A percentile compares a stretch with the other conserved stretches of the same genome.
Evolutionary conservation across 768 basidiomycete species (phyloP).

Genomic region (Flagelloscypha sp.): DNA sequence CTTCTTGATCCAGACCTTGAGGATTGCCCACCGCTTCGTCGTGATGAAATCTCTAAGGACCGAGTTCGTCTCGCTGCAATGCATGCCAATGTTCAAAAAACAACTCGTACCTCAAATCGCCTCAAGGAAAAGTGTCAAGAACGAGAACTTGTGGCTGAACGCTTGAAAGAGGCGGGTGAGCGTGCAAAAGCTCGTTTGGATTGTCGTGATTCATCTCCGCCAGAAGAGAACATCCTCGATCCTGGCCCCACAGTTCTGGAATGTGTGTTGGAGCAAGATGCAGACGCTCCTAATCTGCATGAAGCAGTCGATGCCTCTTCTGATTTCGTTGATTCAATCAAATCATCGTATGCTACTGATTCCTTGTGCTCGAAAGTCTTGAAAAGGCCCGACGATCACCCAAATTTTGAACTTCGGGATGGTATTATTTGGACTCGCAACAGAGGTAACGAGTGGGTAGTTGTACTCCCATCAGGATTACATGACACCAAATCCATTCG

Average conservation of each 20-base stretch:
- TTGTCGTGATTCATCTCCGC: too few species aligned
- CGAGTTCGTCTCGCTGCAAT: too few species aligned
- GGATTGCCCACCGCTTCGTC: background rate
- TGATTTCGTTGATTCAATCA: too few species aligned
- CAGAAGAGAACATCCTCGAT: too few species aligned
- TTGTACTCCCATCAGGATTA: background rate
- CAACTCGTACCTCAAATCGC: slow-evolving; percentile 5
- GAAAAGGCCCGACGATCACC: slow-evolving; percentile 4
- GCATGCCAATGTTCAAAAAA: background rate
- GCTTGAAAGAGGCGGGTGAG: slow-evolving; percentile 8
- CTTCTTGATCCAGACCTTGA: background rate
- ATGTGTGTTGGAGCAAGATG: too few species aligned
- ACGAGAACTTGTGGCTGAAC: slow-evolving; percentile 6
- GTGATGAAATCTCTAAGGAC: background rate
- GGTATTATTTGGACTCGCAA: slow-evolving; percentile 5
- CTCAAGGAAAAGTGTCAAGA: slow-evolving; percentile 7
- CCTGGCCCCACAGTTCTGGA: too few species aligned
- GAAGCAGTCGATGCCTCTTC: too few species aligned
- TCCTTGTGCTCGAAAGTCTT: slow-evolving; percentile 3
- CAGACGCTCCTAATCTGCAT: too few species aligned
- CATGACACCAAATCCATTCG: slow-evolving; percentile 1
- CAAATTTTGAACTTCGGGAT: slow-evolving; percentile 1
- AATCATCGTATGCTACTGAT: background rate
- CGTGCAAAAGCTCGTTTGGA: too few species aligned
- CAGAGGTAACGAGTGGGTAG: slow-evolving; percentile 1